Conservation (phyloP, 164 flowering plant species). For the Dillenia turbinata region DNA sequence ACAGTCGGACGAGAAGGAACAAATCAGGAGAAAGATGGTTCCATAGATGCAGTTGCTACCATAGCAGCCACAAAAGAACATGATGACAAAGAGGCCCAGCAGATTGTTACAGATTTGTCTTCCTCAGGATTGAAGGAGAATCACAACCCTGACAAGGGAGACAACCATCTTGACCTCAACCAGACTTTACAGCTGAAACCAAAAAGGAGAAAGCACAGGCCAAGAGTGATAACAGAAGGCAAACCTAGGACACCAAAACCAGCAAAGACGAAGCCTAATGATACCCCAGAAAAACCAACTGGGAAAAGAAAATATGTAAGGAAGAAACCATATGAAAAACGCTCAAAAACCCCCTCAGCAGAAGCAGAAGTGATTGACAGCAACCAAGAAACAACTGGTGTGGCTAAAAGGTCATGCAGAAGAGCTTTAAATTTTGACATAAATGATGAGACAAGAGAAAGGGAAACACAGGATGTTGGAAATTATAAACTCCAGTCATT, state of each 20-base stretch:
- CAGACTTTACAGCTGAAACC: constrained; percentile 50
- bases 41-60: constrained; percentile 8
- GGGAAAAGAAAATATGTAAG: constrained; percentile 19
- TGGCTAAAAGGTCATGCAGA: constrained; percentile 36
- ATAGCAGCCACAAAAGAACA: not conserved
- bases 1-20: not conserved
- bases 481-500: not conserved
- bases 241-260: constrained; percentile 34
- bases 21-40: constrained; percentile 7
- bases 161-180: constrained; percentile 25
- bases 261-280: not conserved
- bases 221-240: constrained; percentile 71
- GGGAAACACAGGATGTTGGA: no score
- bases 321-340: constrained; percentile 3
- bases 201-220: constrained; percentile 62
- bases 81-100: constrained; percentile 6
- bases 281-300: constrained; percentile 6
- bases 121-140: constrained; percentile 18
- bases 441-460: constrained; percentile 22
- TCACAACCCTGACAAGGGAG: constrained; percentile 27
- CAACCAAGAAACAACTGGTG: constrained; percentile 6
- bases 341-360: constrained; percentile 7
- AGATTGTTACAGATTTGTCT: constrained; percentile 16
- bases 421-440: constrained; percentile 52
- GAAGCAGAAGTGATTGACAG: constrained; percentile 5